Percentiles rank a stretch among this genome's conserved stretches.
phyloP scores from a whole-genome alignment of 2,329 filamentous ascomycete species.

The Achaetomium macrosporum region DNA sequence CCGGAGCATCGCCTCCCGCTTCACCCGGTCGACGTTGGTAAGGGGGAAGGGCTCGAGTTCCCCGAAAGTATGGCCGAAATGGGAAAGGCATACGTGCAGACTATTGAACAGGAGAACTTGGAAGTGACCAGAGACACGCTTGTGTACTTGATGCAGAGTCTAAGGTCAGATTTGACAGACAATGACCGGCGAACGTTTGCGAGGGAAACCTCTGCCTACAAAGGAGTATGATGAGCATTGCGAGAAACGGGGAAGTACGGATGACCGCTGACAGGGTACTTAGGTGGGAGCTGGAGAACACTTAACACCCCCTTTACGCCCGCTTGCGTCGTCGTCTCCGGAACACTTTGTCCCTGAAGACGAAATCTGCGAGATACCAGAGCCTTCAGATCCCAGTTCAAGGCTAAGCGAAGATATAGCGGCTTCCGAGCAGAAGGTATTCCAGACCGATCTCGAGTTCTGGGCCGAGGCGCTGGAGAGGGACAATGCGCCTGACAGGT shows the following conservation, averaged over 20 bases:
- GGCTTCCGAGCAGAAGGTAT: slow-evolving; percentile 21
- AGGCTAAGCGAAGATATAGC: slow-evolving; percentile 23
- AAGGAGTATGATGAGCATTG: slow-evolving; percentile 17
- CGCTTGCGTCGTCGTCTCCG: slow-evolving; percentile 3
- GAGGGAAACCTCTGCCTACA: slow-evolving; percentile 13
- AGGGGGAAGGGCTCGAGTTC: slow-evolving; percentile 27
- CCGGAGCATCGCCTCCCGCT: slow-evolving; percentile 24
- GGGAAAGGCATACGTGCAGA: slow-evolving; percentile 12
- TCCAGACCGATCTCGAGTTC: slow-evolving; percentile 19
- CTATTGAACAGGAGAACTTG: slow-evolving; percentile 20
- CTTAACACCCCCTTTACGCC: slow-evolving; percentile 26
- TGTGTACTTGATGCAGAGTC: slow-evolving; percentile 16
- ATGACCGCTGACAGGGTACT: not conserved
- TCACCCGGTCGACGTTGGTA: slow-evolving; percentile 20
- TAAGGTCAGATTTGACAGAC: slow-evolving; percentile 20
- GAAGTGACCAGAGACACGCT: slow-evolving; percentile 20
- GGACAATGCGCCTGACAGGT: slow-evolving; percentile 13
- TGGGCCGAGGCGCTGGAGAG: slow-evolving; percentile 15
- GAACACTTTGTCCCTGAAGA: slow-evolving; percentile 19
- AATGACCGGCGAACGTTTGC: slow-evolving; percentile 16
- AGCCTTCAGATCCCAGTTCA: slow-evolving; percentile 20
- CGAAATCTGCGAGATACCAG: slow-evolving; percentile 19
- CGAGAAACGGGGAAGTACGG: not conserved
- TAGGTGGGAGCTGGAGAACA: slow-evolving; percentile 17
- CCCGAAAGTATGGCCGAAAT: slow-evolving; percentile 2